A percentile compares a stretch with the other conserved stretches of the same genome.
These are phyloP conservation scores for Boletus semigastroideus DNA, from an alignment of 1,284 basidiomycete species.

Conservation along the genomic window DNA sequence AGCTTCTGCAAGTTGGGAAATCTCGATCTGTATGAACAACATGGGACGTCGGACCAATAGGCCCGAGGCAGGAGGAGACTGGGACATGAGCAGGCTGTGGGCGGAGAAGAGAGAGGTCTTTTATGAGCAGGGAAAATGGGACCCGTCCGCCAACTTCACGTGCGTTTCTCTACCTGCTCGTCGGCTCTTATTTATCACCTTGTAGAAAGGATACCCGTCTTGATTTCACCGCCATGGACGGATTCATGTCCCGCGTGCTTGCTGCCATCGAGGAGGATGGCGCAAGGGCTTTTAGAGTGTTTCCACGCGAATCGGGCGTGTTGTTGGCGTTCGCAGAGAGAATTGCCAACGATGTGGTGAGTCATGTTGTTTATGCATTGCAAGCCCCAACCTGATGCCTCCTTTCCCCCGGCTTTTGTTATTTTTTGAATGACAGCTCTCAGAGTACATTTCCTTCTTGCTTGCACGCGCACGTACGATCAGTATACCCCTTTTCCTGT, in stretches of 20 bases:
- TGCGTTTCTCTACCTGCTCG: conserved; percentile 6
- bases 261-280: conserved; percentile 73
- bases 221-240: conserved; percentile 88
- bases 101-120: conserved; percentile 94
- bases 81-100: conserved; percentile 93
- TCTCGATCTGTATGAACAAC: conserved; percentile 45
- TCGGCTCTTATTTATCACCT: not conserved
- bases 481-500: conserved; percentile 74
- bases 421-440: conserved; percentile 51
- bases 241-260: conserved; percentile 77
- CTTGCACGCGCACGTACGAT: conserved; percentile 78
- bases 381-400: not conserved
- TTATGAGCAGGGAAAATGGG: conserved; percentile 80
- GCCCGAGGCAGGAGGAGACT: conserved; percentile 48
- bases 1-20: conserved; percentile 82
- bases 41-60: conserved; percentile 38
- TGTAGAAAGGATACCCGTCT: conserved; percentile 26
- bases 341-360: conserved; percentile 73
- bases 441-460: conserved; percentile 83
- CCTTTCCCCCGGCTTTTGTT: not conserved
- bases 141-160: conserved; percentile 43
- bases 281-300: conserved; percentile 77
- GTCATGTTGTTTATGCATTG: not conserved
- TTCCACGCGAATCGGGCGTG: conserved; percentile 76
- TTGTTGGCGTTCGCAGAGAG: conserved; percentile 75